Evolutionary conservation across 192 early-diverging fungal genomes (phyloP).

Genomic region (Coemansia sp.): DNA sequence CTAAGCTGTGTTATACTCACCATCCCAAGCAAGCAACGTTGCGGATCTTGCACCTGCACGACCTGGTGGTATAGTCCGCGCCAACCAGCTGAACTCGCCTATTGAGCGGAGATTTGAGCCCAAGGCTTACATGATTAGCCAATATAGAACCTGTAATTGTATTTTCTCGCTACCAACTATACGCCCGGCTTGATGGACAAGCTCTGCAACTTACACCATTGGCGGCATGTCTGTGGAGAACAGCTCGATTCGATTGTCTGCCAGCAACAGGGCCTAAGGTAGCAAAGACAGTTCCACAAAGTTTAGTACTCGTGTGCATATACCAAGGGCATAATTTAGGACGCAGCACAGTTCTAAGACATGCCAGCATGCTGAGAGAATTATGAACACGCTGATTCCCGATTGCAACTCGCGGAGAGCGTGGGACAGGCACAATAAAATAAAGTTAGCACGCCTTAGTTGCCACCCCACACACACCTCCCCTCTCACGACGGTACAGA

Average conservation of each 20-base stretch:
- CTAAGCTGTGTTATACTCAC: conserved; percentile 35
- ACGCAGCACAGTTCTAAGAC: background rate
- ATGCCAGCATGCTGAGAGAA: background rate
- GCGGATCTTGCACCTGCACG: conserved; percentile 72
- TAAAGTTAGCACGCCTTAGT: background rate
- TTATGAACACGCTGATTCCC: background rate
- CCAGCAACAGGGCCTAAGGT: conserved; percentile 64
- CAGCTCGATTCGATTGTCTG: conserved; percentile 71
- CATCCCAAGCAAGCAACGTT: conserved; percentile 72
- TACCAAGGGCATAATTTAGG: background rate
- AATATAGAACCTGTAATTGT: background rate
- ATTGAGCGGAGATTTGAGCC: background rate
- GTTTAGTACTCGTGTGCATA: background rate
- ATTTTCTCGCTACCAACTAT: background rate
- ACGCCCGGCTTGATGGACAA: background rate
- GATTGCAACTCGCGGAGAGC: background rate
- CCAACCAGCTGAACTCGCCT: conserved; percentile 68
- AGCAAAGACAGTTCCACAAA: background rate
- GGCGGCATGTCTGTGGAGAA: conserved; percentile 78
- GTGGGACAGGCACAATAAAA: conserved; percentile 1
- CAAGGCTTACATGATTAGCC: background rate
- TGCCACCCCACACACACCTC: background rate
- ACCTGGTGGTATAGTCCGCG: conserved; percentile 69
- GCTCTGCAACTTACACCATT: conserved; percentile 59
- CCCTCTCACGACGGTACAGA: background rate